Conservation (phyloP, 257 asterid genomes). For the Plantago major region DNA sequence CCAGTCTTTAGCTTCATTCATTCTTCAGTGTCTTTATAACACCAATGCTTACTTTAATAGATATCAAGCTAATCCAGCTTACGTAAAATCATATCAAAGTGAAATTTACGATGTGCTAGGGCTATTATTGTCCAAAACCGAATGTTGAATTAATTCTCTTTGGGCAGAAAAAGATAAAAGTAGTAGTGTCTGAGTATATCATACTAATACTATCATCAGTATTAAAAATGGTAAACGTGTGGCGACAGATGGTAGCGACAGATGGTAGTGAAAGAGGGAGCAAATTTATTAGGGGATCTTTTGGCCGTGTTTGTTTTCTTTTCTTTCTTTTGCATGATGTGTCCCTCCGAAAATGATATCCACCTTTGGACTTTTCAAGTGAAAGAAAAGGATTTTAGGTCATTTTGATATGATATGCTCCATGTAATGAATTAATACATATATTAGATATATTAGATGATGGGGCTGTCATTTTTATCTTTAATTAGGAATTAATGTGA, state of each 20-base stretch:
- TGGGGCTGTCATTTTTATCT: not conserved
- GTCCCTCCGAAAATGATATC: constrained; percentile 13
- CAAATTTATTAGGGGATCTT: not conserved
- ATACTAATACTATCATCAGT: too few relatives aligned
- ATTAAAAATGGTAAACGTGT: not conserved
- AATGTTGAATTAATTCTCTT: not conserved
- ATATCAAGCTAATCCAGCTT: too few relatives aligned
- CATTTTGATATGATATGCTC: not conserved
- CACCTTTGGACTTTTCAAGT: not conserved
- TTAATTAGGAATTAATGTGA: too few relatives aligned
- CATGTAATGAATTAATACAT: too few relatives aligned
- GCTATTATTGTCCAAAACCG: not conserved
- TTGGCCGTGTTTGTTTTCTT: constrained; percentile 14
- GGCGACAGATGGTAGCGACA: not conserved
- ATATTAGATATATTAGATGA: too few relatives aligned
- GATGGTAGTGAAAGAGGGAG: not conserved
- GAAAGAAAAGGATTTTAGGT: not conserved
- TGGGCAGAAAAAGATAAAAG: not conserved
- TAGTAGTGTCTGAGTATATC: too few relatives aligned
- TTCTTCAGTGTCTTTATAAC: too few relatives aligned
- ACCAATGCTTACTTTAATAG: too few relatives aligned
- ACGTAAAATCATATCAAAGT: too few relatives aligned
- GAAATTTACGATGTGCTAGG: too few relatives aligned
- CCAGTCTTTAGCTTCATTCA: too few relatives aligned
- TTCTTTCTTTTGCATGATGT: not conserved